Percentiles rank a stretch among this genome's conserved stretches.
Conservation (phyloP, 176 grass and related monocot species). For the Raddia distichophylla region DNA sequence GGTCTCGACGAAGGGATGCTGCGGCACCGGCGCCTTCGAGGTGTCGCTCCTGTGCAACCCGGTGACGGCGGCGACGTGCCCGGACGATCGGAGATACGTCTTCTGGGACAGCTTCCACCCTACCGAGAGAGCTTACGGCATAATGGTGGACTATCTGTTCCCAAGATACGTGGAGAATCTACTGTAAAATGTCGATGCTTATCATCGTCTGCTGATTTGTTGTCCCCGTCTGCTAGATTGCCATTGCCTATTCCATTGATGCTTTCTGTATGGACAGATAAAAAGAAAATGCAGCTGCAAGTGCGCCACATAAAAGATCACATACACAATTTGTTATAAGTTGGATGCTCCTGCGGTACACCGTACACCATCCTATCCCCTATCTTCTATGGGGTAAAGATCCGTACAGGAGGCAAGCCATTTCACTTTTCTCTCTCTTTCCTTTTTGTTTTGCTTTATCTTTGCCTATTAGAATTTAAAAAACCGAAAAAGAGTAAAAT, state of each 20-base stretch:
- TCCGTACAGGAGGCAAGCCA: too few species aligned
- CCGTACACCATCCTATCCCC: too few species aligned
- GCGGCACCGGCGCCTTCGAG: constrained; percentile 41
- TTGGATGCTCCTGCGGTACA: too few species aligned
- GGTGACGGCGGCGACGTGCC: constrained; percentile 50
- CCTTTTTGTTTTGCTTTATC: too few species aligned
- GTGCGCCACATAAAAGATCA: too few species aligned
- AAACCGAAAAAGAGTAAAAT: too few species aligned
- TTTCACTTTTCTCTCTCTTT: too few species aligned
- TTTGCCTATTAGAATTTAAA: too few species aligned
- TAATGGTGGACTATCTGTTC: constrained; percentile 48
- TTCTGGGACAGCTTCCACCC: constrained; percentile 59
- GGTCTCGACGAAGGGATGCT: constrained; percentile 46
- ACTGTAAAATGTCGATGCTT: constrained; percentile 20
- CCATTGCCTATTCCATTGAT: background rate
- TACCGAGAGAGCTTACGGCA: constrained; percentile 35
- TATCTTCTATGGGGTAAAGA: too few species aligned
- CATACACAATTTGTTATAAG: too few species aligned
- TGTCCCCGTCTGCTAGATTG: background rate
- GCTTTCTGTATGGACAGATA: background rate
- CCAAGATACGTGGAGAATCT: constrained; percentile 46
- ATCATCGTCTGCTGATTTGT: background rate
- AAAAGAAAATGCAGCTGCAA: background rate
- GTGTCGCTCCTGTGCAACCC: constrained; percentile 44
- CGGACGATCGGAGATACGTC: constrained; percentile 42